These are phyloP conservation scores for Lactifluus rugatus DNA, from an alignment of 768 basidiomycete species.

Conservation along the genomic window DNA sequence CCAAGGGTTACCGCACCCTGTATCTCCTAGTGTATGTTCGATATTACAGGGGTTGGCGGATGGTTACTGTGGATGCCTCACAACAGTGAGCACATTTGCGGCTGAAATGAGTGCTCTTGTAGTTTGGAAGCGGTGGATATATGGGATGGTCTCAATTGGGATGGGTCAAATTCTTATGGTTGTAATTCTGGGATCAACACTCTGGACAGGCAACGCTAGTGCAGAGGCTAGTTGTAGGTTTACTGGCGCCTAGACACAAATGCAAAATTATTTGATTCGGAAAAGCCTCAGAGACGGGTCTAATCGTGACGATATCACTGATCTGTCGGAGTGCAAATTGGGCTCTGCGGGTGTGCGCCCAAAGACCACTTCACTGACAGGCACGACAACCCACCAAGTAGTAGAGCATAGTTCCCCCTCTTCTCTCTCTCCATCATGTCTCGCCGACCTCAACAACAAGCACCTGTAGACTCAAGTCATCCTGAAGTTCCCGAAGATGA, in stretches of 20 bases:
- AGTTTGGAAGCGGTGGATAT: slow-evolving; percentile 51
- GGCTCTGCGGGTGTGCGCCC: background rate
- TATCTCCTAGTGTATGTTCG: slow-evolving; percentile 49
- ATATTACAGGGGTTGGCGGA: slow-evolving; percentile 76
- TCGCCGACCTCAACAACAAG: slow-evolving; percentile 25
- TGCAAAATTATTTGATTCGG: background rate
- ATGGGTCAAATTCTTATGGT: slow-evolving; percentile 61
- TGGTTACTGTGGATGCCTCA: slow-evolving; percentile 93
- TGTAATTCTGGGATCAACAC: slow-evolving; percentile 60
- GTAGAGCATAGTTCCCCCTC: background rate
- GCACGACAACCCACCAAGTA: background rate
- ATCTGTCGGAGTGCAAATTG: slow-evolving; percentile 18
- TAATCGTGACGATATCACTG: too few relatives aligned
- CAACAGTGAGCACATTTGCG: slow-evolving; percentile 89
- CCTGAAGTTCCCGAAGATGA: slow-evolving; percentile 56
- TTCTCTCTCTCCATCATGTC: slow-evolving; percentile 25
- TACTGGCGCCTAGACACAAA: slow-evolving; percentile 10
- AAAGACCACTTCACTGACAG: background rate
- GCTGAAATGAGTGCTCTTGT: slow-evolving; percentile 60
- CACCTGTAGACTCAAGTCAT: slow-evolving; percentile 37
- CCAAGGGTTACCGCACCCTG: slow-evolving; percentile 41
- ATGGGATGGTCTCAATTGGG: slow-evolving; percentile 32
- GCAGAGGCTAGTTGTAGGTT: slow-evolving; percentile 45
- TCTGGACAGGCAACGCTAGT: slow-evolving; percentile 39
- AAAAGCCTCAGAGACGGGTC: too few relatives aligned